Conservation (phyloP, 2,329 filamentous ascomycete genomes). For the Fusarium udum region DNA sequence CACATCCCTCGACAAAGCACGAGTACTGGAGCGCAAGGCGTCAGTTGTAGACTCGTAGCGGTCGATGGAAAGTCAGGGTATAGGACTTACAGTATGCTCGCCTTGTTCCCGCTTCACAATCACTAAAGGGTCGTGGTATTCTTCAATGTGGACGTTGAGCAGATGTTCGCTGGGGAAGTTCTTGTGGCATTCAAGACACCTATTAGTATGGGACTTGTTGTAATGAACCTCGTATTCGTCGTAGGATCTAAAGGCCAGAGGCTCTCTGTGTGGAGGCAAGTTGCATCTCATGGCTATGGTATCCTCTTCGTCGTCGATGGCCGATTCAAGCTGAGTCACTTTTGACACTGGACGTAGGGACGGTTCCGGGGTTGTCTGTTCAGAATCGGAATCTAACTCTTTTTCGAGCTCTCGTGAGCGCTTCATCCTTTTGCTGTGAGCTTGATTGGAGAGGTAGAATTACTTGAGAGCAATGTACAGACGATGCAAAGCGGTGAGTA, state of each 20-base stretch:
- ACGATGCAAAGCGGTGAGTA: slow-evolving; percentile 35
- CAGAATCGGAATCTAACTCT: slow-evolving; percentile 49
- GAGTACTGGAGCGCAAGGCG: slow-evolving; percentile 67
- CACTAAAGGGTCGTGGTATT: slow-evolving; percentile 86
- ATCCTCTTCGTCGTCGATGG: slow-evolving; percentile 47
- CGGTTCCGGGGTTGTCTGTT: slow-evolving; percentile 27
- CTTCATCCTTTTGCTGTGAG: slow-evolving; percentile 61
- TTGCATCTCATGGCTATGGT: slow-evolving; percentile 76
- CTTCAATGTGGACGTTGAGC: slow-evolving; percentile 84
- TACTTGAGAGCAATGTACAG: slow-evolving; percentile 36
- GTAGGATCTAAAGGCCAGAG: slow-evolving; percentile 76
- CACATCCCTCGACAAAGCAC: slow-evolving; percentile 91
- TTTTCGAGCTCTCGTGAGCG: slow-evolving; percentile 69
- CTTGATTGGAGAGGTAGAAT: slow-evolving; percentile 42
- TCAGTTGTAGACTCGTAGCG: not conserved
- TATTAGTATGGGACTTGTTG: slow-evolving; percentile 79
- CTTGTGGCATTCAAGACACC: slow-evolving; percentile 83
- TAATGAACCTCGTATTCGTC: slow-evolving; percentile 91
- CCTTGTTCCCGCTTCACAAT: slow-evolving; percentile 78
- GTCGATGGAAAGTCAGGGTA: not conserved
- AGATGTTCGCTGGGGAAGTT: slow-evolving; percentile 90
- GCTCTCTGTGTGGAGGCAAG: slow-evolving; percentile 79
- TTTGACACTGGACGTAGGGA: slow-evolving; percentile 57
- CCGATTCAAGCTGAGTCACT: slow-evolving; percentile 67
- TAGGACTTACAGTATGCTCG: slow-evolving; percentile 78